Conservation (phyloP, 257 asterid genomes). For the Nicotiana paniculata region DNA sequence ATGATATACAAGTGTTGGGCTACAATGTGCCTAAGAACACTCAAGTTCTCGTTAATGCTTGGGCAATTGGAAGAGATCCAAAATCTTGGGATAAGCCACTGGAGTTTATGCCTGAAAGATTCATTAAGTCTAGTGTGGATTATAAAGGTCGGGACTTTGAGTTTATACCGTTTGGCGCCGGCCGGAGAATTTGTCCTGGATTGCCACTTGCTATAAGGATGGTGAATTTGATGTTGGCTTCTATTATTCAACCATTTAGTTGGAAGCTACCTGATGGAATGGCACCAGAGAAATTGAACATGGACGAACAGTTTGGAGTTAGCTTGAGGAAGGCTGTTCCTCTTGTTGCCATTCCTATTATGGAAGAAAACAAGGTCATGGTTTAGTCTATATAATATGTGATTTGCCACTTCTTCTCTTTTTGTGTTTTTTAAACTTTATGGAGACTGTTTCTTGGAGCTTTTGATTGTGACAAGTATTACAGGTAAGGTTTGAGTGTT, state of each 20-base stretch:
- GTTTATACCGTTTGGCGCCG: not conserved
- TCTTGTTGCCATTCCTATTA: not conserved
- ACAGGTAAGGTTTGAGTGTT: too few species aligned
- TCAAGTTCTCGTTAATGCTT: not conserved
- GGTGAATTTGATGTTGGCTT: slow-evolving; percentile 3
- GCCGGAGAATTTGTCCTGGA: not conserved
- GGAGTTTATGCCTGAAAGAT: not conserved
- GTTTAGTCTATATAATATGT: too few species aligned
- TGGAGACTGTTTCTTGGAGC: too few species aligned
- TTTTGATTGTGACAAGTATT: too few species aligned
- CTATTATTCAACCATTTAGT: slow-evolving; percentile 4
- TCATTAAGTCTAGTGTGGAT: not conserved
- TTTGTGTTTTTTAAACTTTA: too few species aligned
- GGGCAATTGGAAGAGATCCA: not conserved
- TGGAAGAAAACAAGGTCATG: too few species aligned
- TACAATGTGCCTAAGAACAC: not conserved
- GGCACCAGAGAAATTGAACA: not conserved
- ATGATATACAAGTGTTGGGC: not conserved
- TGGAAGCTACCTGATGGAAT: not conserved
- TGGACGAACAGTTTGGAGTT: slow-evolving; percentile 7
- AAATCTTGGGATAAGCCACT: not conserved
- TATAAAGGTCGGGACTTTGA: slow-evolving; percentile 1
- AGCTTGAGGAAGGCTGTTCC: not conserved
- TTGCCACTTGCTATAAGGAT: not conserved
- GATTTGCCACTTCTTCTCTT: too few species aligned